Conservation (phyloP, 2,329 filamentous ascomycete species). For the Calonectria pseudoreteaudii region DNA sequence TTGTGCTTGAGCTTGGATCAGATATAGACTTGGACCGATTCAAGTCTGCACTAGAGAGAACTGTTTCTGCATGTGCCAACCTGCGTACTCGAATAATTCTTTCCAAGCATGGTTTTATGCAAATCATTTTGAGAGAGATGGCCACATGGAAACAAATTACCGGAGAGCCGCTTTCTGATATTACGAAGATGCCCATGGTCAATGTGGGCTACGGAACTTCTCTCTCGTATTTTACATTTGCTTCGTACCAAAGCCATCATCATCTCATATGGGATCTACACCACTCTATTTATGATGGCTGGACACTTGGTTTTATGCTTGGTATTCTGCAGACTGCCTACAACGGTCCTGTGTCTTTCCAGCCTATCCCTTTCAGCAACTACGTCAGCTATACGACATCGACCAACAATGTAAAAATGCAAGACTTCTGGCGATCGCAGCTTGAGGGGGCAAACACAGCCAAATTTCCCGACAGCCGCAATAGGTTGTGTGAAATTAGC, state of each 20-base stretch:
- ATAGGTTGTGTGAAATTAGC: neutral
- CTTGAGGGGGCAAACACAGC: neutral
- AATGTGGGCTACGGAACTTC: conserved; percentile 2
- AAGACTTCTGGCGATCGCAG: conserved; percentile 9
- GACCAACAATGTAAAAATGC: neutral
- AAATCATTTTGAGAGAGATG: neutral
- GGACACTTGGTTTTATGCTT: neutral
- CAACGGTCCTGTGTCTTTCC: neutral
- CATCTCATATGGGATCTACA: conserved; percentile 2
- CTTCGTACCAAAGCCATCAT: neutral
- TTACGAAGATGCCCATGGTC: neutral
- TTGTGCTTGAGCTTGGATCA: neutral
- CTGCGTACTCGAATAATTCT: conserved; percentile 5
- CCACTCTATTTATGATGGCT: conserved; percentile 8
- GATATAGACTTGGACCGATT: neutral
- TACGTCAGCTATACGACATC: conserved; percentile 6
- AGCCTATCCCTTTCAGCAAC: conserved; percentile 2
- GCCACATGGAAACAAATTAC: neutral
- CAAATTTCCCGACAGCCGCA: conserved; percentile 4
- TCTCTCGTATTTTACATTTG: conserved; percentile 9
- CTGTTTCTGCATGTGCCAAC: neutral
- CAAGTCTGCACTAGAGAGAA: neutral
- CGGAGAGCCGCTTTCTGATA: neutral
- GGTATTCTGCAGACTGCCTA: conserved; percentile 1
- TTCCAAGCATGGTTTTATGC: neutral